Evolutionary conservation across 2,329 filamentous ascomycete genomes (phyloP).

Genomic region (Capronia epimyces): DNA sequence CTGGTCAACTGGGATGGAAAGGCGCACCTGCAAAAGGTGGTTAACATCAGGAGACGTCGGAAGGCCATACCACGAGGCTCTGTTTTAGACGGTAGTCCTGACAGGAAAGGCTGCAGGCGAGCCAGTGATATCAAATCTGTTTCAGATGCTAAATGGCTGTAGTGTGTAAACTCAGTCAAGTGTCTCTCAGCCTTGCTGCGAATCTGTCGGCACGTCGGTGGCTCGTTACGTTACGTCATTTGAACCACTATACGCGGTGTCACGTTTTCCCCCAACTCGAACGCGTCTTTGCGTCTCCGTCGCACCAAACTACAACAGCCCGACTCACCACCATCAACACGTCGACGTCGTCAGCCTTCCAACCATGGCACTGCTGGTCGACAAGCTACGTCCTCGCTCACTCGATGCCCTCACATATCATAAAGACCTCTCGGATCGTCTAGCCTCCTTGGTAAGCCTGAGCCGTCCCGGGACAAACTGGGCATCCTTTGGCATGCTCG

Average conservation of each 20-base stretch:
- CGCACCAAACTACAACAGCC: background rate
- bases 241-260: slow-evolving; percentile 11
- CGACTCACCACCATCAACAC: background rate
- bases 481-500: background rate
- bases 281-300: slow-evolving; percentile 6
- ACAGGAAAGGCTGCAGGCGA: too few relatives aligned
- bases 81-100: too few relatives aligned
- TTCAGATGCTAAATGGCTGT: too few relatives aligned
- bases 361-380: slow-evolving; percentile 59
- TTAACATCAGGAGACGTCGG: background rate
- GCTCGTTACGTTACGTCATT: slow-evolving; percentile 6
- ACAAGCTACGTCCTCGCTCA: slow-evolving; percentile 54
- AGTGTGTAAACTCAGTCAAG: too few relatives aligned
- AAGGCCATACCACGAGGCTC: too few relatives aligned
- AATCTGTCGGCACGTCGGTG: background rate
- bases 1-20: too few relatives aligned
- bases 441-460: slow-evolving; percentile 67
- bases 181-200: background rate
- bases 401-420: slow-evolving; percentile 72
- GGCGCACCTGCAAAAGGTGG: background rate
- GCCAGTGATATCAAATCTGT: too few relatives aligned
- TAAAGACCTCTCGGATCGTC: slow-evolving; percentile 74
- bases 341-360: too few relatives aligned
- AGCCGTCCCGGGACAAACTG: background rate
- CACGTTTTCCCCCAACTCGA: background rate